Evolutionary conservation across 2,329 filamentous ascomycete species (phyloP).

Genomic region (Arthrobotrys musiformis): DNA sequence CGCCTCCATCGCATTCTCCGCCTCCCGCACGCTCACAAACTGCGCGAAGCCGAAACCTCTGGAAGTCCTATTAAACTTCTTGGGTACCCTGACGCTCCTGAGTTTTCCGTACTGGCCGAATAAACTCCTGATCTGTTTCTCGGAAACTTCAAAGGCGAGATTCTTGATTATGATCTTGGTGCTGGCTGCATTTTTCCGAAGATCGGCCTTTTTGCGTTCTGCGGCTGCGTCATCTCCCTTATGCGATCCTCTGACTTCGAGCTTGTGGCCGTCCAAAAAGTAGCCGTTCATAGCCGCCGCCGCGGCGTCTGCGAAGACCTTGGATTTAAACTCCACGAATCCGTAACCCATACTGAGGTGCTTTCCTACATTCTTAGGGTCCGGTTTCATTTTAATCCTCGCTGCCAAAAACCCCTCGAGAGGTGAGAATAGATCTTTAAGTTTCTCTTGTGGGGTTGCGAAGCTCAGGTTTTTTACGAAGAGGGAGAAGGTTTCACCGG

Average conservation of each 20-base stretch:
- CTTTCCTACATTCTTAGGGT: constrained; percentile 89
- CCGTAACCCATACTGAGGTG: constrained; percentile 96
- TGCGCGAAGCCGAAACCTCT: constrained; percentile 97
- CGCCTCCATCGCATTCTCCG: constrained; percentile 87
- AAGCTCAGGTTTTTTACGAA: constrained; percentile 97
- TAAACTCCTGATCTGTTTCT: constrained; percentile 80
- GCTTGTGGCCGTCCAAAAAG: constrained; percentile 84
- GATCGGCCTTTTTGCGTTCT: constrained; percentile 83
- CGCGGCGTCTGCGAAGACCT: constrained; percentile 81
- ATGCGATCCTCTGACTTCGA: constrained; percentile 87
- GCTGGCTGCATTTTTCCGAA: constrained; percentile 79
- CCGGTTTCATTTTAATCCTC: constrained; percentile 89
- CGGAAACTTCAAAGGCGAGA: constrained; percentile 91
- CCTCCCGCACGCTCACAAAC: constrained; percentile 90
- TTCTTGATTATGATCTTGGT: constrained; percentile 98
- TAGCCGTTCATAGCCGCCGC: constrained; percentile 87
- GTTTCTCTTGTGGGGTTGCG: constrained; percentile 78
- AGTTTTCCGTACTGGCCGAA: constrained; percentile 85
- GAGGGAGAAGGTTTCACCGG: constrained; percentile 77
- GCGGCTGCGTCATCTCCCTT: constrained; percentile 87
- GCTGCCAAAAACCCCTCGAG: constrained; percentile 90
- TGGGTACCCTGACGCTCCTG: constrained; percentile 89
- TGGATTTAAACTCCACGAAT: constrained; percentile 87
- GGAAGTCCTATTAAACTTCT: constrained; percentile 89
- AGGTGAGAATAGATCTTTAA: constrained; percentile 80